Base-by-base conservation (phyloP, 345 rosid species). In the Gossypium raimondii region DNA sequence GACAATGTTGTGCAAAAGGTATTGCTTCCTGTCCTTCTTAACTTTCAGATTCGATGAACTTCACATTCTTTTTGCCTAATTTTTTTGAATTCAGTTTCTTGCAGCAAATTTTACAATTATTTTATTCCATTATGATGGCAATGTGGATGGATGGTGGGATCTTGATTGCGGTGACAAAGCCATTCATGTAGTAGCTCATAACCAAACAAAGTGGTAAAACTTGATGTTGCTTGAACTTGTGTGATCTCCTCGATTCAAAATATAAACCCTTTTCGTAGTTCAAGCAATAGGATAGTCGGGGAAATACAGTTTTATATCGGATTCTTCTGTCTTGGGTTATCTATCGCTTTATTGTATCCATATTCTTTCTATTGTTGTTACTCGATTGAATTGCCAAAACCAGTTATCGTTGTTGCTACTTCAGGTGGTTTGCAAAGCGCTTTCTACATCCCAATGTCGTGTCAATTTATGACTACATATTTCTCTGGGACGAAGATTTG, bases 341-440 rank as follows among this genome's bases (percentile, higher is more conserved):
- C 2, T 34, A 62, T 27, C 1, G 6, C 1, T 34, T 62, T 48
- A 24, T 65, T 13, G n/a, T 22, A 62, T 48, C 64, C 67, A 48
- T 50, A 67, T 13, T 77, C 71, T 61, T 60, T 34, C 29, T 22
- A 16, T 22, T 29, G 45, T 7, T 5, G 38, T 29, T 50, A n/a
- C 73, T 61, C 41, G 38, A 53, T 71, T 11, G 43, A 60, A 20
- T 73, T 73, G 38, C 22, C 55, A 13, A 44, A 60, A 27, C 48
- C 24, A 27, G 27, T 11, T 25, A 27, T 16, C 47, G 2, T 61
- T 47, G 5, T 6, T 16, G 67, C 20, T 41, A 22, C 75, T 77
- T 81, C 82, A 95, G 99, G 99, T 95, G 99, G 99, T 95, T 91
- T 59, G 99, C 98, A 2, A 93, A 95, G 78, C 94, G 99, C 11